Percentiles rank a stretch among this genome's conserved stretches.
These are phyloP conservation scores for Musa acuminata DNA, from an alignment of 176 grass and related monocot genomes.

Conservation along the genomic window DNA sequence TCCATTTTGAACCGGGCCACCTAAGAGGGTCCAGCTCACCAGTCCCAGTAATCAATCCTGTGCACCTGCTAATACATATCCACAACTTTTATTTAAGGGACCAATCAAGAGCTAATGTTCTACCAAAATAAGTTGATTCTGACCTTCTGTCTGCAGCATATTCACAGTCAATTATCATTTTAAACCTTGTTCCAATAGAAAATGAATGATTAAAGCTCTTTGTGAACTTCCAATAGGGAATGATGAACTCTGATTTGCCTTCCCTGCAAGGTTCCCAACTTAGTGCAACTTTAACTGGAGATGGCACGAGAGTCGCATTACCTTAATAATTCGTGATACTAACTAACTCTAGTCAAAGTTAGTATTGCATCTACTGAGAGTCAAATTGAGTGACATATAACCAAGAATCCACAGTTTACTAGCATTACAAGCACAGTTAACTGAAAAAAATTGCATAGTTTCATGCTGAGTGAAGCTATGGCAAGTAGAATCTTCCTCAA, in stretches of 20 bases:
- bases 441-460: too few relatives aligned
- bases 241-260: conserved; percentile 50
- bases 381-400: too few relatives aligned
- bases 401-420: too few relatives aligned
- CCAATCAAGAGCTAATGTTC: not conserved
- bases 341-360: too few relatives aligned
- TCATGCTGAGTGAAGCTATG: too few relatives aligned
- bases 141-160: conserved; percentile 75
- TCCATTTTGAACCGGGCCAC: conserved; percentile 85
- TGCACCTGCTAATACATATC: conserved; percentile 28
- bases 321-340: not conserved
- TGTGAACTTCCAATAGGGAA: conserved; percentile 76
- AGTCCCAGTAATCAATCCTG: conserved; percentile 61
- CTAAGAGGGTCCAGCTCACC: conserved; percentile 46
- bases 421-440: too few relatives aligned
- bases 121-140: conserved; percentile 5
- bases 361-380: too few relatives aligned
- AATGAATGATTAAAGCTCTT: conserved; percentile 62
- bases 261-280: conserved; percentile 33
- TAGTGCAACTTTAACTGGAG: conserved; percentile 21
- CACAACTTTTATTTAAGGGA: not conserved
- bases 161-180: conserved; percentile 57
- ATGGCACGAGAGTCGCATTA: not conserved
- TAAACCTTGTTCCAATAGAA: conserved; percentile 69
- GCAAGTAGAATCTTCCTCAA: too few relatives aligned